Base-by-base conservation (phyloP, 345 rosid genomes). In the Rhodomyrtus tomentosa region DNA sequence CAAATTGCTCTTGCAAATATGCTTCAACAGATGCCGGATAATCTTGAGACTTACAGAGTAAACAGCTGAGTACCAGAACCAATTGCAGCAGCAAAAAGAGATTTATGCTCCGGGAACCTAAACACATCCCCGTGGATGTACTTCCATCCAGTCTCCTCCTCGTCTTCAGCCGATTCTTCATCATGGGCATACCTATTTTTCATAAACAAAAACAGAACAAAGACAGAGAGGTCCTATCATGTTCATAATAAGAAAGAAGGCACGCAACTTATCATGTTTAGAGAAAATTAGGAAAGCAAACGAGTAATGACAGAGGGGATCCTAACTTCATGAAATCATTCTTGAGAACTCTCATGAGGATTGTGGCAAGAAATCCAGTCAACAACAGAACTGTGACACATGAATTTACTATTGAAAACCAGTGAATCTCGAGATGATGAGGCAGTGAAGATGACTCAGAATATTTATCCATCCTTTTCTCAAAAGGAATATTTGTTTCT, bases 121-220 rank as follows among this genome's bases (percentile, higher is more conserved):
- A 91, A 91, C 25, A 91, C 91, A 82, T 91, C 91, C 7, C 92
- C 91, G 22, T 91, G 91, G 68, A 91, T 88, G 89, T 91, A 91
- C 79, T 91, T 91, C 92, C 92, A 91, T 27, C 92, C 92, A 74
- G 91, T 89, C 88, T 91, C 92, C 62, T 91, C 93, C 80, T 89
- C 88, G 49, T 91, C 93, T 80, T 89, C 93, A 82, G 89, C 88
- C 2, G 89, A 54, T 80, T 91, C 93, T 88, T 89, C 93, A 52
- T 91, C 93, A 83, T 91, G 91, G 21, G 93, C 88, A 86, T 90
- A 90, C 85, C 91, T 90, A 59, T 87, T 27, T 38, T 32, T 38
- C 59, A 20, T 55, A 68, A 83, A 38, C 38, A 52, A 55, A 83
- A 11, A 83, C 21, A 48, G 45, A 55, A 56, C 25, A 38, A 82